These are phyloP conservation scores for Barnettozyma botsteinii DNA, from an alignment of 805 yeast species.

Conservation along the genomic window DNA sequence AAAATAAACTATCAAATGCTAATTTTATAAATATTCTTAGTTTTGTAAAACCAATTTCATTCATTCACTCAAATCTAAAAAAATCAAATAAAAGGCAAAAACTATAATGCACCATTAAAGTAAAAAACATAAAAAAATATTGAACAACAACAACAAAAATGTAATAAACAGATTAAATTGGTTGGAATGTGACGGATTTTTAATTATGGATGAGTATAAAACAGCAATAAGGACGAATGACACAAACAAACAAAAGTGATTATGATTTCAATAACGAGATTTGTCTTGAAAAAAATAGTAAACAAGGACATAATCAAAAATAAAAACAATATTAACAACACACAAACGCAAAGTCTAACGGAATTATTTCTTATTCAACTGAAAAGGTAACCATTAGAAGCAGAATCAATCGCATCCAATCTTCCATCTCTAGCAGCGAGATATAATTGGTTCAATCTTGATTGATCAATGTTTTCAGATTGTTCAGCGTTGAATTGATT, in stretches of 20 bases:
- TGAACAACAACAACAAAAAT: no score
- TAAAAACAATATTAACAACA: neutral
- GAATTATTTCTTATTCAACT: neutral
- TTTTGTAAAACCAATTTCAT: no score
- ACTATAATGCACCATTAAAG: neutral
- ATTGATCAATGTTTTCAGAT: constrained; percentile 30
- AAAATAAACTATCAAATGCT: no score
- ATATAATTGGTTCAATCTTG: constrained; percentile 45
- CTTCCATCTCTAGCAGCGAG: constrained; percentile 53
- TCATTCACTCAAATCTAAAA: no score
- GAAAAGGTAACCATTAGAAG: constrained; percentile 31
- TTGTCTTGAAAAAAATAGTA: no score
- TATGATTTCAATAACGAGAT: no score
- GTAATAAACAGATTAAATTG: no score
- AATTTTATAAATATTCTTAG: no score
- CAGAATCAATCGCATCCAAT: constrained; percentile 47
- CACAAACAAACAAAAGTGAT: neutral
- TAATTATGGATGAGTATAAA: no score
- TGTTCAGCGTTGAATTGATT: constrained; percentile 26
- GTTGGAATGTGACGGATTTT: no score
- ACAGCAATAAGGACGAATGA: no score
- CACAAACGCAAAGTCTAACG: neutral
- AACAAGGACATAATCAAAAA: neutral
- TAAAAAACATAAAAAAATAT: no score
- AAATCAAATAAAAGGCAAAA: neutral